Evolutionary conservation across 805 yeast genomes (phyloP).

Genomic region (Lipomyces chichibuensis): DNA sequence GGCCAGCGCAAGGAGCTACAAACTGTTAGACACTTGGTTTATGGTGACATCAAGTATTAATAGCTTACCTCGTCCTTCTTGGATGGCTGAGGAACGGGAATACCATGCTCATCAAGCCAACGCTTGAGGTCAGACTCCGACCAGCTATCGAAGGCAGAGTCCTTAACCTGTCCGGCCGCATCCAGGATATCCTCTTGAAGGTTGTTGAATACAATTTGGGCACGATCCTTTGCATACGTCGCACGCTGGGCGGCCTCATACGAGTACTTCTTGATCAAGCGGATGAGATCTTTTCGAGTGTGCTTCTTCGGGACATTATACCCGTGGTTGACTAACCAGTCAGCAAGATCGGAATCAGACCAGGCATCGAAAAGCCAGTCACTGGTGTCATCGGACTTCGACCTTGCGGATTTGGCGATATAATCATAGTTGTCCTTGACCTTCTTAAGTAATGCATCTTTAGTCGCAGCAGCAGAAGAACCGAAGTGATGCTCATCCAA

Average conservation of each 20-base stretch:
- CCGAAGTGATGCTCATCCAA: slow-evolving; percentile 23
- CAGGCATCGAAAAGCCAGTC: slow-evolving; percentile 38
- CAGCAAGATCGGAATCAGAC: slow-evolving; percentile 35
- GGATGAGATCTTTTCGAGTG: slow-evolving; percentile 24
- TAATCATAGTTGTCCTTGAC: slow-evolving; percentile 31
- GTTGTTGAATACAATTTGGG: slow-evolving; percentile 38
- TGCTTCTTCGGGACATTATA: slow-evolving; percentile 27
- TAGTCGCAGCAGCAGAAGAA: slow-evolving; percentile 18
- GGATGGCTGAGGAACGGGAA: slow-evolving; percentile 36
- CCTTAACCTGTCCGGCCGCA: slow-evolving; percentile 45
- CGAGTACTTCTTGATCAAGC: slow-evolving; percentile 23
- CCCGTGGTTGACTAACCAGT: slow-evolving; percentile 34
- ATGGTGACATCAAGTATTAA: background rate
- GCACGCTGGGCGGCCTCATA: slow-evolving; percentile 20
- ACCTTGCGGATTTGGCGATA: slow-evolving; percentile 17
- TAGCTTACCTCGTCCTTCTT: slow-evolving; percentile 18
- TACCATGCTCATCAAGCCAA: slow-evolving; percentile 50
- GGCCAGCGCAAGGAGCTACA: slow-evolving; percentile 38
- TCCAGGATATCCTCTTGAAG: slow-evolving; percentile 45
- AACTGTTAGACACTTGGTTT: background rate
- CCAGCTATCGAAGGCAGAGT: slow-evolving; percentile 49
- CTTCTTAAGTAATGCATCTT: slow-evolving; percentile 20
- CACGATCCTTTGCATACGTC: background rate
- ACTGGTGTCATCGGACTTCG: slow-evolving; percentile 12
- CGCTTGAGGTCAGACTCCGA: slow-evolving; percentile 48